A percentile compares a stretch with the other conserved stretches of the same genome.
Conservation (phyloP, 305 asterid species). For the Plantago coronopus region DNA sequence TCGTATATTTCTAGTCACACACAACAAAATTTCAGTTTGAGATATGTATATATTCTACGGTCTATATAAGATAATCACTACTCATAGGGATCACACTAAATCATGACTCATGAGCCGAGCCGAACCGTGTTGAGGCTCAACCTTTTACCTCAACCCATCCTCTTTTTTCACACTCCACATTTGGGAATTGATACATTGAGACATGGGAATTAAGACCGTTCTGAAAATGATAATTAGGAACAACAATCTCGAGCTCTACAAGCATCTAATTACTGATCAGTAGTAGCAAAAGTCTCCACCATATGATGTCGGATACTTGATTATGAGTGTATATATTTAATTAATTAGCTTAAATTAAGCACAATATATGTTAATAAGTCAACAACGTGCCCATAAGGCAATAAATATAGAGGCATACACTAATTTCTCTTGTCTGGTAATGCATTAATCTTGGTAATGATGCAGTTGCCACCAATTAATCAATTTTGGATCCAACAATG, state of each 20-base stretch:
- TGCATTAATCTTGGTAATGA: background rate
- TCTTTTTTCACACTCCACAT: background rate
- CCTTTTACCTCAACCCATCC: no score
- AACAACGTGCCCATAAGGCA: background rate
- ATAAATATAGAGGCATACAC: background rate
- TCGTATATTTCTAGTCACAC: no score
- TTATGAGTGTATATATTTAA: background rate
- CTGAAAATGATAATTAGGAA: background rate
- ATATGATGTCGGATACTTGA: slow-evolving; percentile 1
- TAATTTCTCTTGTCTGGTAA: background rate
- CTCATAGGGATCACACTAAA: no score
- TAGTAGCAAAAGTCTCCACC: background rate
- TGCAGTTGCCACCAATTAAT: background rate
- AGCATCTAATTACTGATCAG: background rate
- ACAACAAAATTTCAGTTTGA: no score
- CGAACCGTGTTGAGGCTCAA: no score
- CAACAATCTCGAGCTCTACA: slow-evolving; percentile 29
- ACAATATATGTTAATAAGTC: background rate
- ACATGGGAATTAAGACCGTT: background rate
- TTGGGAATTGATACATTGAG: background rate
- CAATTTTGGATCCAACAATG: slow-evolving; percentile 13
- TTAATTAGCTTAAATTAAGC: slow-evolving; percentile 2
- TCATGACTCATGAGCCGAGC: no score
- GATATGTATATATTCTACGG: no score
- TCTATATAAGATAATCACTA: no score